Evolutionary conservation across 805 yeast species (phyloP).

Genomic region (Yarrowia sp.): DNA sequence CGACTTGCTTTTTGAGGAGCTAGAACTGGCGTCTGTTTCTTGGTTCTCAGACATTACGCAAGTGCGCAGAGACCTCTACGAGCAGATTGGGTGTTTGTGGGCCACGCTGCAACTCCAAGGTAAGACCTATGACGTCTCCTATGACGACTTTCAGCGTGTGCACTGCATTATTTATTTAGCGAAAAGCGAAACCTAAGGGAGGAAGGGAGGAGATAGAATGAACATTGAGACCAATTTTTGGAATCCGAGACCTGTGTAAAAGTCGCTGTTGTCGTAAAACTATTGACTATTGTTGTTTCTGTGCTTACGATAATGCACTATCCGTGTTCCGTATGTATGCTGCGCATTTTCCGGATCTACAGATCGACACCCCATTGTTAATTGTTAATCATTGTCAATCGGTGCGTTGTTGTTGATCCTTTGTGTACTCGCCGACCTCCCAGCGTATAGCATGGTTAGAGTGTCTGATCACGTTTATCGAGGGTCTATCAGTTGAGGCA

Average conservation of each 20-base stretch:
- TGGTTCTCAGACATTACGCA: not conserved
- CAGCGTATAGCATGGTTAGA: too few species aligned
- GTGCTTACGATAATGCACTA: not conserved
- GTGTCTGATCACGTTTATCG: too few species aligned
- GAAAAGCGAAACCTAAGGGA: not conserved
- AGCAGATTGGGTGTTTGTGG: not conserved
- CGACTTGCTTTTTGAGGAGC: slow-evolving; percentile 25
- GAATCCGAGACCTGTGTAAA: too few species aligned
- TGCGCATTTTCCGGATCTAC: not conserved
- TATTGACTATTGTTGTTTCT: too few species aligned
- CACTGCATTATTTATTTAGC: slow-evolving; percentile 14
- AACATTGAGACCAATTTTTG: too few species aligned
- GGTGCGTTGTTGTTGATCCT: too few species aligned
- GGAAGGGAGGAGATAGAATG: not conserved
- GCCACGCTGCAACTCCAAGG: not conserved
- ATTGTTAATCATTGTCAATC: not conserved
- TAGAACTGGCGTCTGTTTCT: slow-evolving; percentile 1
- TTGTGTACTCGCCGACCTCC: too few species aligned
- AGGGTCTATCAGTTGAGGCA: not conserved
- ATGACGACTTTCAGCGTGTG: slow-evolving; percentile 10
- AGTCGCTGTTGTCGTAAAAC: too few species aligned
- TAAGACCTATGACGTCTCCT: not conserved
- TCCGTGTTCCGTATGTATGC: too few species aligned
- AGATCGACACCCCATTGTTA: slow-evolving; percentile 12
- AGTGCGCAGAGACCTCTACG: not conserved